Conservation (phyloP, 1,139 yeast genomes). For the Suhomyces terraborum region DNA sequence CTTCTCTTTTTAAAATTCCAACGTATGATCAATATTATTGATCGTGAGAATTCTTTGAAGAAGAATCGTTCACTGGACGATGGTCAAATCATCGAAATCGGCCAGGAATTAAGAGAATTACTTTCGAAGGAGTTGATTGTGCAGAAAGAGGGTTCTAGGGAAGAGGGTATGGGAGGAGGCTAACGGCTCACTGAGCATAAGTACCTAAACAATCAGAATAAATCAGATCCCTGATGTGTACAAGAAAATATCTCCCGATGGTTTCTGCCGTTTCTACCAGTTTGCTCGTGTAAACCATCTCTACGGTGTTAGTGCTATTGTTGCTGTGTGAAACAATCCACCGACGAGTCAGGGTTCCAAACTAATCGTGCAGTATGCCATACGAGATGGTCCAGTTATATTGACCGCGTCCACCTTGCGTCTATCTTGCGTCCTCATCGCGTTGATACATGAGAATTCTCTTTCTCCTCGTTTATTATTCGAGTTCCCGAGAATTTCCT, state of each 20-base stretch:
- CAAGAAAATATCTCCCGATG: too few species aligned
- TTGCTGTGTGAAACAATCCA: neutral
- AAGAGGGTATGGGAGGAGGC: conserved; percentile 52
- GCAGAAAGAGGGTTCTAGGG: conserved; percentile 62
- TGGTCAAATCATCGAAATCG: conserved; percentile 25
- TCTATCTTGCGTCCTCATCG: too few species aligned
- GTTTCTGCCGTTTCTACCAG: too few species aligned
- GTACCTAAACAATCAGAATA: too few species aligned
- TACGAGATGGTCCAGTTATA: neutral
- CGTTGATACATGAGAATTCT: too few species aligned
- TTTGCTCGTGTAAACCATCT: too few species aligned
- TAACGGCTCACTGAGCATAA: too few species aligned
- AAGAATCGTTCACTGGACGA: conserved; percentile 10
- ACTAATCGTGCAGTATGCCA: neutral
- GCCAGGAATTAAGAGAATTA: conserved; percentile 58
- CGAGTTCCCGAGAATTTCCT: too few species aligned
- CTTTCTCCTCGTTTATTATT: too few species aligned
- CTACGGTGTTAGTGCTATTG: too few species aligned
- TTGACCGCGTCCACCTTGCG: too few species aligned
- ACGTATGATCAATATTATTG: conserved; percentile 76
- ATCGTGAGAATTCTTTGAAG: conserved; percentile 49
- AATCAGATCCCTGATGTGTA: too few species aligned
- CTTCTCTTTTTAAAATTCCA: conserved; percentile 75
- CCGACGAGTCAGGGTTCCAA: neutral
- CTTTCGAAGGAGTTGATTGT: conserved; percentile 62